Percentiles rank a stretch among this genome's conserved stretches.
phyloP scores from a whole-genome alignment of 192 early-diverging fungal genomes.

The Helicostylum pulchrum region DNA sequence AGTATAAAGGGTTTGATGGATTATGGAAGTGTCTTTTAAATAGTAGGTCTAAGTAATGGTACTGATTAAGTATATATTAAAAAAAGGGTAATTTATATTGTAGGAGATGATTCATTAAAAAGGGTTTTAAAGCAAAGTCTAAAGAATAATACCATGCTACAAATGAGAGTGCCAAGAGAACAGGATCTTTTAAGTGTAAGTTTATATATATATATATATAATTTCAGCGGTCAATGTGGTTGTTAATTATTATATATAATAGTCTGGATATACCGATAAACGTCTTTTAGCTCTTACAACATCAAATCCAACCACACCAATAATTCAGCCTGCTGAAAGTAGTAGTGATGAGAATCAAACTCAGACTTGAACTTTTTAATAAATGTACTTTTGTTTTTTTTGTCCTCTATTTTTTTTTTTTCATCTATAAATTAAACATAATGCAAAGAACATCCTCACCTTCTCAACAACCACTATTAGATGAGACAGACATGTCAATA shows the following conservation, averaged over 20 bases:
- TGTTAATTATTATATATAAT: neutral
- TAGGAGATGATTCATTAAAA: conserved; percentile 40
- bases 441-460: conserved; percentile 18
- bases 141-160: conserved; percentile 30
- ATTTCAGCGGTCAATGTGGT: neutral
- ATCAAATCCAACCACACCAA: too few relatives aligned
- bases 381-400: neutral
- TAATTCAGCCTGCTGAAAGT: too few relatives aligned
- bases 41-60: conserved; percentile 20
- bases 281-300: conserved; percentile 32
- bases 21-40: conserved; percentile 41
- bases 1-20: conserved; percentile 40
- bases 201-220: neutral
- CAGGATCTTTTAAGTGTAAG: conserved; percentile 39
- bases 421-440: neutral
- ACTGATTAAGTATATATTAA: neutral
- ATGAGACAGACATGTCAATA: conserved; percentile 24
- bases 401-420: neutral
- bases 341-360: too few relatives aligned
- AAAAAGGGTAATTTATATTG: neutral
- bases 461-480: conserved; percentile 19
- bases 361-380: too few relatives aligned
- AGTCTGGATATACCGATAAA: conserved; percentile 43
- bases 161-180: conserved; percentile 37
- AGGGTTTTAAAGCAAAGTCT: conserved; percentile 33